Base-by-base conservation (phyloP, 441 rosid genomes). In the Theobroma grandiflorum region DNA sequence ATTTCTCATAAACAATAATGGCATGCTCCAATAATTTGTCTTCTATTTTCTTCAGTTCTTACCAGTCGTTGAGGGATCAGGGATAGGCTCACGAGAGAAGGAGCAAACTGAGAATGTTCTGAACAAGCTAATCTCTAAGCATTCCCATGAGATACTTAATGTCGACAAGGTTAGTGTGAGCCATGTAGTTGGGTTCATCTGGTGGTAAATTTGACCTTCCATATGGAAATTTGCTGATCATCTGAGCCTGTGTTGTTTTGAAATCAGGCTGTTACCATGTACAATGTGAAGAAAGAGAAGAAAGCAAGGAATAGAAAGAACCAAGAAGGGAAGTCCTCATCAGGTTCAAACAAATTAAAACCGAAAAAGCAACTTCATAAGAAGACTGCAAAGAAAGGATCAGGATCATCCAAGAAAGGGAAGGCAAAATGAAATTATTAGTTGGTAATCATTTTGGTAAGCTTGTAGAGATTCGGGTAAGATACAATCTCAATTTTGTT, bases 121-220 rank as follows among this genome's bases (percentile, higher is more conserved):
- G 10, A 86, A 86, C 90, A 94, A 92, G 89, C 80, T 97, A 70
- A 80, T 95, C 22, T 88, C 97, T 22, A 89, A 90, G 90, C 90
- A 91, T 83, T 95, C 98, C 2, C 97, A 91, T 82, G 97, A 95
- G 87, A 89, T 95, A 76, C 96, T 97, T 71, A 92, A 97, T 57
- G 87, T 94, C 52, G 90, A 89, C 55, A 97, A 95, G 97, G 98
- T 92, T 87, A 52, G 66, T 16, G 40, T 43, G 65, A 45, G 4
- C 43, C 15, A 7, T 50, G 12, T 55, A 38, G 38, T 59, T 75
- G 33, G 26, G 37, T 61, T 20, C n/a, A 45, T n/a, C 42, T 26
- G 14, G 31, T 49, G 33, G n/a, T 72, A 76, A 12, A 59, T 12
- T 26, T 20, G 75, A 65, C 61, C 22, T 18, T 66, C 61, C 15